These are phyloP conservation scores for Neofusicoccum sp. DNA, from an alignment of 2,329 filamentous ascomycete genomes.

Conservation along the genomic window DNA sequence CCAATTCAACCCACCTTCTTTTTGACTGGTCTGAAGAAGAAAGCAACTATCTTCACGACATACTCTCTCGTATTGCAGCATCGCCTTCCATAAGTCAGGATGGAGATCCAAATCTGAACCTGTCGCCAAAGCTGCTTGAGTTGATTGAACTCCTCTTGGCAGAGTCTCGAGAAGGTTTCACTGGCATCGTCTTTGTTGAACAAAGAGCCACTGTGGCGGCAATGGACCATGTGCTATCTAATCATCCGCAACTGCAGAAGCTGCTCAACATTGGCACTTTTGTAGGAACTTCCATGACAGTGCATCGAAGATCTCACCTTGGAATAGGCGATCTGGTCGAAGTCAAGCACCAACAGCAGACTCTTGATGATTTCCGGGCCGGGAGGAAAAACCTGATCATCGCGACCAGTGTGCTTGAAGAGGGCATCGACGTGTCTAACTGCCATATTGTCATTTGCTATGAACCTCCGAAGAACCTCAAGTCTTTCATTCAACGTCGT, in stretches of 20 bases:
- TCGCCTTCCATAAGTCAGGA: neutral
- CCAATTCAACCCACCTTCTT: neutral
- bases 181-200: constrained; percentile 33
- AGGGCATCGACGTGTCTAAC: constrained; percentile 61
- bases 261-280: constrained; percentile 49
- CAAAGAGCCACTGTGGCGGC: constrained; percentile 40
- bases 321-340: constrained; percentile 49
- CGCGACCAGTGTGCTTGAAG: constrained; percentile 58
- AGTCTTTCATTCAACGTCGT: constrained; percentile 64
- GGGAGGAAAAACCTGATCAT: constrained; percentile 58
- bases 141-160: constrained; percentile 37
- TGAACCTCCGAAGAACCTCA: constrained; percentile 59
- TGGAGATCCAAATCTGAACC: neutral
- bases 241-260: constrained; percentile 31
- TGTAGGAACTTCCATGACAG: constrained; percentile 48
- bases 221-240: constrained; percentile 39
- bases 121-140: constrained; percentile 37
- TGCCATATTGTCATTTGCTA: constrained; percentile 66
- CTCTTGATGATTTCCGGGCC: constrained; percentile 53
- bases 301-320: constrained; percentile 37
- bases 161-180: constrained; percentile 34
- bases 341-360: constrained; percentile 48
- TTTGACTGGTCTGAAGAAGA: constrained; percentile 30
- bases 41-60: constrained; percentile 31
- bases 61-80: neutral